Evolutionary conservation across 306 rosid genomes (phyloP), one percentile per base, ranked within the genome.

Genomic region (Vachellia collinsii): DNA sequence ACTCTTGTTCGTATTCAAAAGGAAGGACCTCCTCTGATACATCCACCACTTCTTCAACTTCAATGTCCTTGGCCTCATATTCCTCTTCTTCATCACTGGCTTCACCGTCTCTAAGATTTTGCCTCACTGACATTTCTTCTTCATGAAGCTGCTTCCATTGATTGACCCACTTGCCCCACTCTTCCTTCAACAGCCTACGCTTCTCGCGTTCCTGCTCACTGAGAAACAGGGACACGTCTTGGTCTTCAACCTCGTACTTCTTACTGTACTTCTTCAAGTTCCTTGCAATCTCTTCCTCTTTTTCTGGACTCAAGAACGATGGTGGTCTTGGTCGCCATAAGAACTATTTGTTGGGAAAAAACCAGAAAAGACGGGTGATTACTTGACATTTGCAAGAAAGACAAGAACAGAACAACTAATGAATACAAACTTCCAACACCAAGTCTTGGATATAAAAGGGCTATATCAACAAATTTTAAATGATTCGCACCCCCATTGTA

Each of bases 21-120:
- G 88, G 77, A 83, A 92, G 75, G 37, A 90, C 85, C 86, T 92
- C 97, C 88, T 89, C 89, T 5, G 80, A 25, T 0, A 84, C 90
- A 39, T 83, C 80, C 3, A 94, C 36, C 19, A 88, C 70, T 82
- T 94, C 98, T 83, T 94, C 98, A 0, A 94, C 93, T 72, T 92
- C 96, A 0, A 94, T 85, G 65, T 92, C 97, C 87, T 92, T 94
- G 8, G 98, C 98, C 82, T 94, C 97, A 0, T 92, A 94, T 81
- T 94, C 98, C 74, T 92, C 98, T 66, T 94, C 98, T 68, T 94
- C 98, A 3, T 94, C 98, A 34, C 98, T 92, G 5, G 88, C 97
- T 76, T 94, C 98, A 5, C 98, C 98, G 0, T 94, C 97, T 81
- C 98, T 78, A 1, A 94, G 93, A 38, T 79, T 71, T 83, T 86